Evolutionary conservation across 179 eudicot species (phyloP).

Genomic region (Spergularia azorica): DNA sequence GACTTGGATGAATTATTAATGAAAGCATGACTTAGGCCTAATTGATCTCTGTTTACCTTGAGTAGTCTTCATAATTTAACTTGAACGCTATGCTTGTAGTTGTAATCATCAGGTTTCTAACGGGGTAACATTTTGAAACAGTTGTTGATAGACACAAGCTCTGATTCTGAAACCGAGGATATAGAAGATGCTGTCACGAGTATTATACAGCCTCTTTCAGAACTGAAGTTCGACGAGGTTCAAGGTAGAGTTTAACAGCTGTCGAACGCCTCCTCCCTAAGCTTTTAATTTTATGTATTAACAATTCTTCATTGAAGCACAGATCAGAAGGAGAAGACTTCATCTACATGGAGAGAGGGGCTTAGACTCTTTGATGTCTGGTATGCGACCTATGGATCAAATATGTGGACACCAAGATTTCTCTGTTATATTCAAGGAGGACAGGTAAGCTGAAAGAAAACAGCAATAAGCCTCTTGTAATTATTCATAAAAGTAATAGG

Average conservation of each 20-base stretch:
- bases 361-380: slow-evolving; percentile 65
- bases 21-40: neutral
- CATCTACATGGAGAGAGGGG: slow-evolving; percentile 69
- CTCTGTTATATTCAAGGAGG: slow-evolving; percentile 92
- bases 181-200: slow-evolving; percentile 49
- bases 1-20: neutral
- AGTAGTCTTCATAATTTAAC: neutral
- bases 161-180: slow-evolving; percentile 69
- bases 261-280: neutral
- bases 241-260: slow-evolving; percentile 37
- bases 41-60: neutral
- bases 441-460: slow-evolving; percentile 52
- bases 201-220: slow-evolving; percentile 62
- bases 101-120: neutral
- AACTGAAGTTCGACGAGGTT: slow-evolving; percentile 47
- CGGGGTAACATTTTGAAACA: slow-evolving; percentile 13
- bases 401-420: slow-evolving; percentile 78
- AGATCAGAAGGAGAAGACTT: slow-evolving; percentile 40
- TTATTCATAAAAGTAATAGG: no score
- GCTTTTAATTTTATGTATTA: neutral
- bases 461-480: neutral
- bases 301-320: slow-evolving; percentile 13
- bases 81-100: neutral
- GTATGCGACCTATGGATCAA: slow-evolving; percentile 95
- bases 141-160: slow-evolving; percentile 49